Percentiles rank a stretch among this genome's conserved stretches.
phyloP scores from a whole-genome alignment of 345 rosid genomes.

The Orychophragmus violaceus region DNA sequence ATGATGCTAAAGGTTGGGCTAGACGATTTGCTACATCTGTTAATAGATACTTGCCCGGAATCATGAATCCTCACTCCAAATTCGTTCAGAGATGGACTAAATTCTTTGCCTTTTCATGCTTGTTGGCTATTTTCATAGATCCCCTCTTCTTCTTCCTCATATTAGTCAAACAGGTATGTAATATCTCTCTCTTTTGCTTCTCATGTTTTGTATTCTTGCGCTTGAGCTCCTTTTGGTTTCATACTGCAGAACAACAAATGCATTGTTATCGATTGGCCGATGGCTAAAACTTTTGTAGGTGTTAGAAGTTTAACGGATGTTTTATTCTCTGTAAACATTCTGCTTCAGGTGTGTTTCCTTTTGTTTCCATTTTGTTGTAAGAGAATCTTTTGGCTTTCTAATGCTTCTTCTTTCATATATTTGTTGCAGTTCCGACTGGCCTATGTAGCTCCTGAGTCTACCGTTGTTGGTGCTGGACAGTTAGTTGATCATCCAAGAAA shows the following conservation, averaged over 20 bases:
- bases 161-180: conserved; percentile 41
- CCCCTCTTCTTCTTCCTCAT: conserved; percentile 77
- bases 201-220: not conserved
- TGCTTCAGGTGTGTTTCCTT: conserved; percentile 61
- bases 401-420: not conserved
- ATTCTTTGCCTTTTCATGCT: conserved; percentile 60
- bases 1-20: conserved; percentile 86
- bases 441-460: conserved; percentile 76
- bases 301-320: conserved; percentile 60
- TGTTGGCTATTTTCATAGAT: conserved; percentile 70
- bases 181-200: not conserved
- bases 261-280: conserved; percentile 41
- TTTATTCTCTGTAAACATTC: conserved; percentile 56
- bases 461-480: conserved; percentile 80
- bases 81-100: conserved; percentile 61
- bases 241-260: conserved; percentile 52
- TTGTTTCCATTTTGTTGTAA: not conserved
- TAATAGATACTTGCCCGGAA: conserved; percentile 39
- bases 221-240: too few relatives aligned
- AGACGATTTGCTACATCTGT: conserved; percentile 41
- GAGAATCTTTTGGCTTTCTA: not conserved
- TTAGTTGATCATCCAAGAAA: conserved; percentile 74
- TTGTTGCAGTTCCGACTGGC: conserved; percentile 74
- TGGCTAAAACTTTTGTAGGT: conserved; percentile 40
- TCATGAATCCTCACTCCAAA: conserved; percentile 81